phyloP scores from a whole-genome alignment of 352 stramenopile genomes.

The Halophytophthora polymorphica region DNA sequence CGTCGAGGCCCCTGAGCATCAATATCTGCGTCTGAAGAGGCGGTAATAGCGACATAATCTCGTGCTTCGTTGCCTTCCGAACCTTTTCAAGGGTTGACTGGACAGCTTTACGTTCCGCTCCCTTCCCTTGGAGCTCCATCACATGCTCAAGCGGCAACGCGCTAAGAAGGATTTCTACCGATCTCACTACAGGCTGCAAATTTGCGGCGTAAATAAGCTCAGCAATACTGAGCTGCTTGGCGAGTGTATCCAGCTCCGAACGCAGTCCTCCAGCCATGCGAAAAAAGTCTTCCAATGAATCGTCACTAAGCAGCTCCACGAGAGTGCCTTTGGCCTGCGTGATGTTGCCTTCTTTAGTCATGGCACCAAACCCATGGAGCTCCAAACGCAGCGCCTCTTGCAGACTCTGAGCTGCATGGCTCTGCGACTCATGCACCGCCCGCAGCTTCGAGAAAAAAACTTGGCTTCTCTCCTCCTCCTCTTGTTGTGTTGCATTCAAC shows the following conservation, averaged over 20 bases:
- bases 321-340: slow-evolving; percentile 26
- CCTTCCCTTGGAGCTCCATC: slow-evolving; percentile 84
- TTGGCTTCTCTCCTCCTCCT: slow-evolving; percentile 68
- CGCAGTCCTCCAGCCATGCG: slow-evolving; percentile 72
- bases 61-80: slow-evolving; percentile 69
- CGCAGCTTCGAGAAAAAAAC: slow-evolving; percentile 53
- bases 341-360: slow-evolving; percentile 56
- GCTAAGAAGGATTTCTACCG: slow-evolving; percentile 49
- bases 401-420: slow-evolving; percentile 26
- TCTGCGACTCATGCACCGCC: slow-evolving; percentile 37
- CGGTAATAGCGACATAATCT: slow-evolving; percentile 68
- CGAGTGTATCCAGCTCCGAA: slow-evolving; percentile 62
- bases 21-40: slow-evolving; percentile 57
- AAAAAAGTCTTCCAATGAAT: slow-evolving; percentile 81
- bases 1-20: slow-evolving; percentile 41
- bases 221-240: slow-evolving; percentile 52
- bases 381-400: slow-evolving; percentile 51
- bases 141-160: slow-evolving; percentile 56
- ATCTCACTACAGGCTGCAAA: slow-evolving; percentile 34
- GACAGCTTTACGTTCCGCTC: slow-evolving; percentile 53
- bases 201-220: slow-evolving; percentile 81
- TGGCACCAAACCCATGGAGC: slow-evolving; percentile 60
- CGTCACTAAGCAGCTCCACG: slow-evolving; percentile 33
- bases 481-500: slow-evolving; percentile 47
- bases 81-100: slow-evolving; percentile 82